Base-by-base conservation (phyloP, 1,139 yeast species). In the Pichia sp. region DNA sequence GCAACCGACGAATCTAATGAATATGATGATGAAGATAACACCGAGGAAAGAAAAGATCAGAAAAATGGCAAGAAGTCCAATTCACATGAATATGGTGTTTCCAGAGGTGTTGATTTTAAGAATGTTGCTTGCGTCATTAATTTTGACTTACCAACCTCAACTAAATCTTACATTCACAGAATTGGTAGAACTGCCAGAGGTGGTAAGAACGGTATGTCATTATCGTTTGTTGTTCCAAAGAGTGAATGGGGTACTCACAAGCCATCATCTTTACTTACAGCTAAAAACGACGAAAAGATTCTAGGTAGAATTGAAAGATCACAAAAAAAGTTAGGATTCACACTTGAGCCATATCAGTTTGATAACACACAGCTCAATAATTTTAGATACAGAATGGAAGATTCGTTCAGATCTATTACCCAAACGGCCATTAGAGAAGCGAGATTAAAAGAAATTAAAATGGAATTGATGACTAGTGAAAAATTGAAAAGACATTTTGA, bases 161-260 rank as follows among this genome's bases (percentile, higher is more conserved):
- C 97, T 4, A 84, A 84, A 59, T 79, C 95, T 5, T 94, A 94
- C 61, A 81, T 88, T 38, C 99, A 94, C 64, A 78, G 99, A 61
- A 77, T 94, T 41, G 99, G 99, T 43, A 81, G 99, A 70, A 92
- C 99, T 2, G 98, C 98, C 4, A 80, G 99, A 65, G 98, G 96
- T 5, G 95, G 96, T 42, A 87, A 87, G 62, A 73, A 95, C 1
- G 99, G 99, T 48, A 90, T 88, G 79, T 85, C 97, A 0, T 73
- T 94, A 49, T 88, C 97, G 31, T 92, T 92, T 67, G 94, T 92
- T 16, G 86, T 92, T 31, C 88, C 95, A 23, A 67, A 69, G 37
- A 84, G 81, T 49, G 90, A 86, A 58, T 83, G 83, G 66, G 97
- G 96, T 34, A 87, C 86, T 59, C 97, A 92, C 66, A 87, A 82